Evolutionary conservation across 352 stramenopile genomes (phyloP), one percentile per base, ranked within the genome.

Genomic region (Phytophthora syringae): DNA sequence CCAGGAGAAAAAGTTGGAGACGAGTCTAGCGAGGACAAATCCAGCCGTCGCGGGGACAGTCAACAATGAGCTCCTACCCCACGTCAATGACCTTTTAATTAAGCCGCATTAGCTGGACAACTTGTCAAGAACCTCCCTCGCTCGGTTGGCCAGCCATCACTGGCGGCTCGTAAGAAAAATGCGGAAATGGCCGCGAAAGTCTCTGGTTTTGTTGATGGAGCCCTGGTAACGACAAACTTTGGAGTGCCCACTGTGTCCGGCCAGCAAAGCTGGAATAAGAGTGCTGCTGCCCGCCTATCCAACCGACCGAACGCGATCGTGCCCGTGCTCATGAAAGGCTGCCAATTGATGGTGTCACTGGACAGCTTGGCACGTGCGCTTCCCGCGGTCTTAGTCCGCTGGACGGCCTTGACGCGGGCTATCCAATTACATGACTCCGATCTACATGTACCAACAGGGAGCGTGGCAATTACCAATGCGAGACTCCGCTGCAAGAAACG

Each of bases 371-470:
- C 45, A 49, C 39, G 57, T 48, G 39, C 34, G 15, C 34, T 39
- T 25, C 22, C 34, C 16, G 16, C 10, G 37, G 21, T 56, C 47
- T 60, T 56, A 56, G 30, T 62, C 52, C 37, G 30, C 51, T 54
- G 51, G 32, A 37, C 40, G 62, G 60, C 18, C 60, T 62, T 67
- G 32, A 67, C 34, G 52, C 39, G 59, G 51, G 30, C 39, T 3
- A 39, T 9, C 27, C 27, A 32, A 59, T 59, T 47, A 10, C 57
- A 40, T 59, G 57, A 58, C 32, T 12, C 52, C 42, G 57, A 22
- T 45, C 58, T 52, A 51, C 16, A 15, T 30, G 3, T 10, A 20
- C 13, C 37, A 27, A 5, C 22, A 16, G 25, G 21, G n/a, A 43
- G 36, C 47, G 57, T 65, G 48, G 13, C 48, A 43, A 60, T 24